phyloP scores from a whole-genome alignment of 305 asterid genomes.

The Ilex paraguariensis region DNA sequence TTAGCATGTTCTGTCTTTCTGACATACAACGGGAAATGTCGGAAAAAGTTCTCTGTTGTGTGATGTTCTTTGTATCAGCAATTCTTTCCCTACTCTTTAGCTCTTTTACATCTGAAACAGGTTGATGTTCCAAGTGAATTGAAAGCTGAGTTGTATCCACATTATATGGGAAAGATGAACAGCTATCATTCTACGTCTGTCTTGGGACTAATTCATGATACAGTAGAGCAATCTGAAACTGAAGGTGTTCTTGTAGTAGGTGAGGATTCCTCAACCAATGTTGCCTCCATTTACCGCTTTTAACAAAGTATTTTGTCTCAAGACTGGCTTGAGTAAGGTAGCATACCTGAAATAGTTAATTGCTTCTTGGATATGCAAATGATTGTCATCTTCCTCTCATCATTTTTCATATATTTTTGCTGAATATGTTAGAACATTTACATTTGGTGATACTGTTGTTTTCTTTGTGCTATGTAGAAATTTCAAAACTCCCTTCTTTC shows the following conservation, averaged over 20 bases:
- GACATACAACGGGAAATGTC: too few species aligned
- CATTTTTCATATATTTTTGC: too few species aligned
- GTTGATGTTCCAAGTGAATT: slow-evolving; percentile 37
- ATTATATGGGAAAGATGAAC: slow-evolving; percentile 49
- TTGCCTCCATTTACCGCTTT: too few species aligned
- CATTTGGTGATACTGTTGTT: neutral
- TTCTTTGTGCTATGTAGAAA: slow-evolving; percentile 21
- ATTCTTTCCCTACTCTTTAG: neutral
- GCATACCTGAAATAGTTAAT: too few species aligned
- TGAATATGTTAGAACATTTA: neutral
- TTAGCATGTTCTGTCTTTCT: too few species aligned
- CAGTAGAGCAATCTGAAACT: slow-evolving; percentile 25
- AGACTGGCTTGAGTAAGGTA: too few species aligned
- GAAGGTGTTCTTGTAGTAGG: slow-evolving; percentile 26
- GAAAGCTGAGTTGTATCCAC: slow-evolving; percentile 52
- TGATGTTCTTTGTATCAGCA: neutral
- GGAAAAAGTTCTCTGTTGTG: too few species aligned
- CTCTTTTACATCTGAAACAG: slow-evolving; percentile 29
- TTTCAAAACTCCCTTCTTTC: slow-evolving; percentile 51
- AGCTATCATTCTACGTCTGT: slow-evolving; percentile 50
- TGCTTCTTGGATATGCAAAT: too few species aligned
- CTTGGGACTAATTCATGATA: slow-evolving; percentile 61
- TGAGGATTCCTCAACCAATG: slow-evolving; percentile 6
- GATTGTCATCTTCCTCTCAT: too few species aligned
- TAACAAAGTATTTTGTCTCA: too few species aligned